Conservation (phyloP, 2,329 filamentous ascomycete genomes). For the Monascus ruber region DNA sequence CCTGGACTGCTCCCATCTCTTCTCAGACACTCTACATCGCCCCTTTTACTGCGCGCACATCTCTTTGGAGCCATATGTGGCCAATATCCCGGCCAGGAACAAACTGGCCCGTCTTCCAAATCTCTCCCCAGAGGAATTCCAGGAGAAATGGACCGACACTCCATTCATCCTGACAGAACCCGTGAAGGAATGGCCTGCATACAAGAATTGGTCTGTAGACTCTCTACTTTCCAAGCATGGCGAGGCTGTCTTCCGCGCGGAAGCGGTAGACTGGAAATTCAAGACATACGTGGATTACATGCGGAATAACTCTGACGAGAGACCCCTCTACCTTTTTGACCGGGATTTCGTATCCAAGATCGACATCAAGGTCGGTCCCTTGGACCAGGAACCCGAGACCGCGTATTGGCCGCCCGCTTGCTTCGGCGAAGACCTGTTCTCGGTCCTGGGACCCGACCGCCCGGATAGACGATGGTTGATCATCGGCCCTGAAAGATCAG, state of each 20-base stretch:
- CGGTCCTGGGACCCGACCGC: conserved; percentile 62
- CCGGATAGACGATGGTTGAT: conserved; percentile 91
- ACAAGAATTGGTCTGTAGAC: conserved; percentile 61
- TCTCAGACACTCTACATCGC: conserved; percentile 79
- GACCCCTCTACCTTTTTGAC: conserved; percentile 87
- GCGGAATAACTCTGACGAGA: conserved; percentile 68
- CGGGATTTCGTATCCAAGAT: conserved; percentile 80
- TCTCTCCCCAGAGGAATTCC: conserved; percentile 62
- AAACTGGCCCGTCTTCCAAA: conserved; percentile 58
- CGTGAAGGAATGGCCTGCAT: conserved; percentile 72
- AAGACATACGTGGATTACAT: conserved; percentile 75
- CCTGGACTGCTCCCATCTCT: conserved; percentile 66
- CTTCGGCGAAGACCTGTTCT: conserved; percentile 80
- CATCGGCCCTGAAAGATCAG: conserved; percentile 73
- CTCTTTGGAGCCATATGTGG: conserved; percentile 52
- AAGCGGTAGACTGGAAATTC: conserved; percentile 87
- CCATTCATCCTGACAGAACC: conserved; percentile 81
- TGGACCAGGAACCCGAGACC: conserved; percentile 33
- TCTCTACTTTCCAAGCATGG: conserved; percentile 53
- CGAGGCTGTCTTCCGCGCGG: conserved; percentile 66
- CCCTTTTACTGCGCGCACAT: conserved; percentile 84
- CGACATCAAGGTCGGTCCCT: conserved; percentile 48
- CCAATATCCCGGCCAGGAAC: conserved; percentile 61
- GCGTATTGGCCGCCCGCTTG: conserved; percentile 71
- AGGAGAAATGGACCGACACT: conserved; percentile 60